phyloP scores from a whole-genome alignment of 768 basidiomycete species.

The Clavulina sp. region DNA sequence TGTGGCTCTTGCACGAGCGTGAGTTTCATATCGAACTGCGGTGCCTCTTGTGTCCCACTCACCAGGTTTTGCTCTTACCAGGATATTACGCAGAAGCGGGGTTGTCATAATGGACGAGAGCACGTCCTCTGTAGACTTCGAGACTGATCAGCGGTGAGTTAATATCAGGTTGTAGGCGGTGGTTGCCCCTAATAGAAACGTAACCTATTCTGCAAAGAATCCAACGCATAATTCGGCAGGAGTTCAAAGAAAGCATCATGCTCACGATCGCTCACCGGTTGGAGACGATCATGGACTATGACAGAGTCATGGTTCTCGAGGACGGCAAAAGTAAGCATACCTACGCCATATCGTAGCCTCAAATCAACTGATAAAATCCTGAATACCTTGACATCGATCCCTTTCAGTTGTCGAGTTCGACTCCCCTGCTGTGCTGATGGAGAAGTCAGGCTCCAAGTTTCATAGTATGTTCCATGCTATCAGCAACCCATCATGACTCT shows the following conservation, averaged over 20 bases:
- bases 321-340: neutral
- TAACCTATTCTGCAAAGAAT: slow-evolving; percentile 14
- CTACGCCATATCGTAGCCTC: no score
- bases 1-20: slow-evolving; percentile 15
- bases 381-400: no score
- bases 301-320: slow-evolving; percentile 1
- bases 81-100: slow-evolving; percentile 12
- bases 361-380: no score
- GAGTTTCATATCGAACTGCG: neutral
- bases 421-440: slow-evolving; percentile 50
- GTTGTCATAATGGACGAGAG: slow-evolving; percentile 17
- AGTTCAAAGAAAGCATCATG: slow-evolving; percentile 22
- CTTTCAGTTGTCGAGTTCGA: slow-evolving; percentile 66
- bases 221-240: slow-evolving; percentile 22
- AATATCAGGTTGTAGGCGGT: slow-evolving; percentile 6
- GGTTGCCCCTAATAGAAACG: slow-evolving; percentile 14
- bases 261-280: slow-evolving; percentile 15
- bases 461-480: slow-evolving; percentile 9
- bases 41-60: neutral
- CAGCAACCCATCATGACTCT: no score
- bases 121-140: slow-evolving; percentile 19
- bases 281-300: neutral
- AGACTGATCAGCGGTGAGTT: slow-evolving; percentile 16
- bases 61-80: neutral
- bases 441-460: slow-evolving; percentile 32